Evolutionary conservation across 148 eudicot species (phyloP), one percentile per base, ranked within the genome.

Genomic region (Chenopodium album): DNA sequence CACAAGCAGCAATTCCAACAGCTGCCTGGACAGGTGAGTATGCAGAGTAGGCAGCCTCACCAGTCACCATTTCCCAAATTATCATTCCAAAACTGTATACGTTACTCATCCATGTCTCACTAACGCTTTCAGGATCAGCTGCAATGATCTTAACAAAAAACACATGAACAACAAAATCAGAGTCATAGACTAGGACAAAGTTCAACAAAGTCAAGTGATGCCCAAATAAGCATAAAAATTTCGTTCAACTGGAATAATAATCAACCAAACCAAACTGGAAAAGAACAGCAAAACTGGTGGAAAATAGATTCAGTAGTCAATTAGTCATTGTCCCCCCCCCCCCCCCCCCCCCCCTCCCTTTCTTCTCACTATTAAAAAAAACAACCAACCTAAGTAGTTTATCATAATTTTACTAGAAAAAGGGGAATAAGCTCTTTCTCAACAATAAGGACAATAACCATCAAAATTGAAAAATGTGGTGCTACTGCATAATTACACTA

Each of bases 11-110:
- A 81, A 95, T 95, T 20, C 96, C 98, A 14, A 95, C 97, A 6
- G 97, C 97, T 12, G 98, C 98, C 82, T 95, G 98, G n/a, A 95
- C 97, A 3, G 98, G 98, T 52, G 98, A 95, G 82, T 78, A 92
- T 7, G 97, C 88, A 10, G 97, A 92, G 86, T 95, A 95, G 44
- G 98, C 98, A 10, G 94, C 90, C 81, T 95, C 96, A 34, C 97
- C 96, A 0, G 92, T 88, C 76, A 93, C 89, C 94, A 95, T 89
- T 82, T 95, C 98, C 98, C 98, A 95, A 19, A 93, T 56, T 69
- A 93, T 83, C 98, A 93, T 95, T 68, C 97, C 98, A 34, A 87
- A 92, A 85, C 98, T 95, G 79, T 93, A 95, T 26, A 88, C 93
- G 20, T 95, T 95, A 79, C 98, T 95, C 98, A 95, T 95, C 93